phyloP scores from a whole-genome alignment of 2,329 filamentous ascomycete species.

The Claviceps maximensis region DNA sequence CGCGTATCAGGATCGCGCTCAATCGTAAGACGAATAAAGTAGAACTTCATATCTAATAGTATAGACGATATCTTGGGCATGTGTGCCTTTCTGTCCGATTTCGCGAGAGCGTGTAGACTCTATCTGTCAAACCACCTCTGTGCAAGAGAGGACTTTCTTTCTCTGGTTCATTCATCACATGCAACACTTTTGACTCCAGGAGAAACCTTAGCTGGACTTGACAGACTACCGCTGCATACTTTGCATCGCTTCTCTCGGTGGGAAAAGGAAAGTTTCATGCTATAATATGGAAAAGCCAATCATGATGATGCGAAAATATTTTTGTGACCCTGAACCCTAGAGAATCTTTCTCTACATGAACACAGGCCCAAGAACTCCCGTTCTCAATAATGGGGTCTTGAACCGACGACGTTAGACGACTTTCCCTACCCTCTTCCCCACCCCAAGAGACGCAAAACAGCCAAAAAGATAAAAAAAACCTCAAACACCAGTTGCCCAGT shows the following conservation, averaged over 20 bases:
- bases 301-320: conserved; percentile 28
- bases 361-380: conserved; percentile 22
- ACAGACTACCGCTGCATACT: background rate
- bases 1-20: conserved; percentile 16
- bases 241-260: background rate
- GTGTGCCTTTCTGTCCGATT: background rate
- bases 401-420: conserved; percentile 24
- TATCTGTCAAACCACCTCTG: too few species aligned
- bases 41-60: background rate
- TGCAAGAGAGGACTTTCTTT: too few species aligned
- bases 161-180: too few species aligned
- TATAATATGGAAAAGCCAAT: conserved; percentile 14
- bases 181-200: too few species aligned
- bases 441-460: conserved; percentile 27
- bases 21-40: background rate
- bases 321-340: conserved; percentile 25
- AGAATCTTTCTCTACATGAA: conserved; percentile 23
- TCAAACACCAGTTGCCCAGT: conserved; percentile 26
- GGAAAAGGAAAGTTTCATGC: background rate
- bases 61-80: background rate
- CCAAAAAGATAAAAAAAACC: conserved; percentile 23
- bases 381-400: conserved; percentile 18
- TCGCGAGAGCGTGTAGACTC: background rate
- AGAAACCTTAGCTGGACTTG: background rate
- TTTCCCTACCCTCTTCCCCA: conserved; percentile 14